Evolutionary conservation across 345 rosid species (phyloP).

Genomic region (Raphanus raphanistrum): DNA sequence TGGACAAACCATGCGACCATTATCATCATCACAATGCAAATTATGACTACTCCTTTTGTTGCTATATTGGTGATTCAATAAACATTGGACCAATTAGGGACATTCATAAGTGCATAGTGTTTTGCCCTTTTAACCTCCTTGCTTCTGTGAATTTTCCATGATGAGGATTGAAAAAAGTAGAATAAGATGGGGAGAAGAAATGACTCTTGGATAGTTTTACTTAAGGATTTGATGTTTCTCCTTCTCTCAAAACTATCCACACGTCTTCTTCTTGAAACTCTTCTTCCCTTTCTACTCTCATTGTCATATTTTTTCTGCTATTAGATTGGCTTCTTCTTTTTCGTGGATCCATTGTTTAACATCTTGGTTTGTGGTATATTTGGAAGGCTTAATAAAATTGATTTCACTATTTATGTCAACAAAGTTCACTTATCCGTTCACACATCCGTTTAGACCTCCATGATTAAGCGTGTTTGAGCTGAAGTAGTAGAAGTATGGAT

Average conservation of each 20-base stretch:
- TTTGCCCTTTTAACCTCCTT: slow-evolving; percentile 32
- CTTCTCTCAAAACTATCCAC: slow-evolving; percentile 52
- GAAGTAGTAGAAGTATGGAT: no score
- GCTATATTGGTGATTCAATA: slow-evolving; percentile 48
- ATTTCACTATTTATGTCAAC: no score
- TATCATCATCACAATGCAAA: slow-evolving; percentile 36
- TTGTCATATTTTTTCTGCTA: slow-evolving; percentile 30
- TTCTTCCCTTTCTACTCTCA: slow-evolving; percentile 40
- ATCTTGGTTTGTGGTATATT: no score
- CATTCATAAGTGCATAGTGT: slow-evolving; percentile 71
- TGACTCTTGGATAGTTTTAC: slow-evolving; percentile 40
- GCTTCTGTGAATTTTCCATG: slow-evolving; percentile 34
- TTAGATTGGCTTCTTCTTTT: slow-evolving; percentile 23
- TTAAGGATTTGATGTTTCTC: slow-evolving; percentile 46
- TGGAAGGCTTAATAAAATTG: no score
- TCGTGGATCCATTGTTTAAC: slow-evolving; percentile 17
- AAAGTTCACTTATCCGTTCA: no score
- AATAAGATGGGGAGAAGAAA: slow-evolving; percentile 39
- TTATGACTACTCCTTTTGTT: slow-evolving; percentile 21
- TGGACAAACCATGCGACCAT: slow-evolving; percentile 68
- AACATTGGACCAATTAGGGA: slow-evolving; percentile 92
- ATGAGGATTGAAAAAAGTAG: slow-evolving; percentile 33
- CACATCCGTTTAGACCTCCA: no score
- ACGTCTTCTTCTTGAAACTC: slow-evolving; percentile 79
- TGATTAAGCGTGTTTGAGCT: no score